Evolutionary conservation across 805 yeast genomes (phyloP), one percentile per base, ranked within the genome.

Genomic region (Saccharomyces kudriavzevii): DNA sequence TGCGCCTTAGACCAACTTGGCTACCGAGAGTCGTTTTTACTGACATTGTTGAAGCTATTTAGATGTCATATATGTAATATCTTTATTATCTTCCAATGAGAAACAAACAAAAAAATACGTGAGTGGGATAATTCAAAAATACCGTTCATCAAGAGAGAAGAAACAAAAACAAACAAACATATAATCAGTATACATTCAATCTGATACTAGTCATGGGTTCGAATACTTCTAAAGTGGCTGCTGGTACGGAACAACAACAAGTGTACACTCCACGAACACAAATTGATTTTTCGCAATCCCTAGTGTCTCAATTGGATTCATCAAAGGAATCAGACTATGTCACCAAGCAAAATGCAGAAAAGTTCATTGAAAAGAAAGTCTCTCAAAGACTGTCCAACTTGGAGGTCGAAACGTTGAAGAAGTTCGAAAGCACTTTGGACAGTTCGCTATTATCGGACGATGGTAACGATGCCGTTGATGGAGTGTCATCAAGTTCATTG

Each of bases 321-420:
- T 77, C 85, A 3, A 74, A 75, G 25, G 90, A 85, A 73, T 78
- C 87, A 1, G 86, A 85, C 65, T 86, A 78, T 65, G 78, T 89
- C 6, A 81, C 91, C 65, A 78, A 83, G 46, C 90, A 86, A 65
- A 77, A 80, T 63, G 80, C 85, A 22, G 86, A 84, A 52, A 80
- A 79, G 62, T 82, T 79, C 58, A 76, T 87, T 53, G 85, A 86
- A 66, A 81, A 82, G 52, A 76, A 85, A 65, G 86, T 87, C 40
- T 71, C 79, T 48, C 76, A 77, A 53, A 84, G 80, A 60, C 74
- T 87, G 52, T 72, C 76, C 43, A 72, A 75, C 51, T 70, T 85
- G 56, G 84, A 84, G 60, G 71, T 71, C 40, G 78, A 80, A 52
- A 74, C 87, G 24, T 64, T 79, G 48, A 69, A 71, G 45, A 70